Percentiles rank a stretch among this genome's conserved stretches.
These are phyloP conservation scores for Sarocladium oryzae DNA, from an alignment of 2,329 filamentous ascomycete species.

Conservation along the genomic window DNA sequence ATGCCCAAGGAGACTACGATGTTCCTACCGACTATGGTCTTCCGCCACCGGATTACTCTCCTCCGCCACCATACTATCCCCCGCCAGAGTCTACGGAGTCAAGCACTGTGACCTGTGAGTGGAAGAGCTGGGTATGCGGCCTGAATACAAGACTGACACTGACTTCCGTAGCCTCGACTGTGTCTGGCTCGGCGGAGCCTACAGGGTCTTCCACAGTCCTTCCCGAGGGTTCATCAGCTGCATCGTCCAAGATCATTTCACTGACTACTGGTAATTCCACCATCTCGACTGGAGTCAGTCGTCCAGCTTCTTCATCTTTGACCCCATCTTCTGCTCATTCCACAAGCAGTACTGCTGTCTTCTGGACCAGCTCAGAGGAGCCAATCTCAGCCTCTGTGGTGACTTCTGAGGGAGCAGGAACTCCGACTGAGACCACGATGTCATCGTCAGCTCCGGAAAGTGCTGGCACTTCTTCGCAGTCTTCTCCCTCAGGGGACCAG, in stretches of 20 bases:
- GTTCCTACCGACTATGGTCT: slow-evolving; percentile 14
- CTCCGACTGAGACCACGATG: neutral
- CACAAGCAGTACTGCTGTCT: neutral
- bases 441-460: neutral
- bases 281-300: neutral
- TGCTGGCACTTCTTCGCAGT: neutral
- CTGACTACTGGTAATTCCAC: neutral
- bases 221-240: neutral
- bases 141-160: no score
- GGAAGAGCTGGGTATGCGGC: no score
- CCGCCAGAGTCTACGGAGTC: slow-evolving; percentile 2
- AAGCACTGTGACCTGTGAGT: neutral
- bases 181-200: neutral
- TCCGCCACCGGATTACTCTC: slow-evolving; percentile 20
- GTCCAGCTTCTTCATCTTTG: no score
- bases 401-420: neutral
- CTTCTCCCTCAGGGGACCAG: neutral
- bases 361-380: neutral
- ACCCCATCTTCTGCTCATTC: neutral
- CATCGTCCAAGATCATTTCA: neutral
- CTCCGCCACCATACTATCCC: slow-evolving; percentile 6
- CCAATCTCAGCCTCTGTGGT: neutral
- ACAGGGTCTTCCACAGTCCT: neutral
- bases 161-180: neutral
- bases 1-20: slow-evolving; percentile 7